These are phyloP conservation scores for Phytopythium sindhum DNA, from an alignment of 352 stramenopile genomes.

Conservation along the genomic window DNA sequence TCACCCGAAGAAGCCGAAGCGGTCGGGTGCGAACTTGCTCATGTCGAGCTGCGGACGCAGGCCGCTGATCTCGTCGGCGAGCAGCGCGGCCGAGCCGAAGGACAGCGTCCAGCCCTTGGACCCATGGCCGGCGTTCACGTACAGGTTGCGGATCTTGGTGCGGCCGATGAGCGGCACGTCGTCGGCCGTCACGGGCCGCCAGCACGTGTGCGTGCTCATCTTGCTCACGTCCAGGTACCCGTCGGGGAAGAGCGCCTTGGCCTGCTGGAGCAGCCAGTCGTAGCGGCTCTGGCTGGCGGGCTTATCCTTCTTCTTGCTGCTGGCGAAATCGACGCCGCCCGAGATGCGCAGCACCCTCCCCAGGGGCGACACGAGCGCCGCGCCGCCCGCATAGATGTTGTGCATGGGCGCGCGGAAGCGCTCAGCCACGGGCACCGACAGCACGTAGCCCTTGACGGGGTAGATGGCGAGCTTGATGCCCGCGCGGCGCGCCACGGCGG, in stretches of 20 bases:
- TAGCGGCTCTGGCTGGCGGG: slow-evolving; percentile 60
- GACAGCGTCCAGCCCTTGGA: slow-evolving; percentile 86
- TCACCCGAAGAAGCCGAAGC: slow-evolving; percentile 73
- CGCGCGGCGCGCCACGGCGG: slow-evolving; percentile 55
- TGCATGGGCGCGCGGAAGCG: slow-evolving; percentile 60
- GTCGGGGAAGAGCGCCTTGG: slow-evolving; percentile 77
- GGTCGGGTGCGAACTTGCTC: slow-evolving; percentile 75
- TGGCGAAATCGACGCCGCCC: slow-evolving; percentile 75
- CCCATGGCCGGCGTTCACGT: slow-evolving; percentile 81
- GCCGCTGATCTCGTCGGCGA: slow-evolving; percentile 82
- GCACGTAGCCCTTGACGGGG: slow-evolving; percentile 81
- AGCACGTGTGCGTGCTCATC: slow-evolving; percentile 81
- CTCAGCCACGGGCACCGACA: slow-evolving; percentile 73
- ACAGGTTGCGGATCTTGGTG: slow-evolving; percentile 79
- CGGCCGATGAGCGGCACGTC: slow-evolving; percentile 80
- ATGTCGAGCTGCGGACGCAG: slow-evolving; percentile 76
- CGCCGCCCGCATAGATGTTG: slow-evolving; percentile 82
- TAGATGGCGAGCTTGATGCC: slow-evolving; percentile 81
- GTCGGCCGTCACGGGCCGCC: slow-evolving; percentile 78
- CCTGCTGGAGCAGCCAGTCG: slow-evolving; percentile 73
- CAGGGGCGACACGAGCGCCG: slow-evolving; percentile 73
- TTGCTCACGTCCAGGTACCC: slow-evolving; percentile 74
- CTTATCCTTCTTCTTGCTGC: slow-evolving; percentile 54
- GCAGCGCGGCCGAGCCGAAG: slow-evolving; percentile 69
- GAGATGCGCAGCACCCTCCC: slow-evolving; percentile 73